Percentiles rank a stretch among this genome's conserved stretches.
Conservation (phyloP, 148 eudicot genomes). For the Limonium bicolor region DNA sequence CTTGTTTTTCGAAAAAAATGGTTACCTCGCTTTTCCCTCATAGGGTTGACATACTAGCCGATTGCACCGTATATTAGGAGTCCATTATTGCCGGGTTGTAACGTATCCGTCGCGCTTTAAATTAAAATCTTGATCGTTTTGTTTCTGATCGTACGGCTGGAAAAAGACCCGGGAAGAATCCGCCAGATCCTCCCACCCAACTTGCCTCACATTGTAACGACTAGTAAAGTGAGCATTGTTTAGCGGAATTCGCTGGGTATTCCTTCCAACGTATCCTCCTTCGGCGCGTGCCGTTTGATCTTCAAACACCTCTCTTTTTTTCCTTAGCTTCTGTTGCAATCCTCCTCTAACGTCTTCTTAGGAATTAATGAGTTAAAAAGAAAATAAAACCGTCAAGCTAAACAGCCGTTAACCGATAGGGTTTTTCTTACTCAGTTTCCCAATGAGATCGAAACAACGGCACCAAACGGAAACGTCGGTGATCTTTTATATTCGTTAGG, state of each 20-base stretch:
- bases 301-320: slow-evolving; percentile 45
- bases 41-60: too few species aligned
- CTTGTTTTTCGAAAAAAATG: too few species aligned
- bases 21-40: too few species aligned
- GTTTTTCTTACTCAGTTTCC: too few species aligned
- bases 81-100: too few species aligned
- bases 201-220: slow-evolving; percentile 8
- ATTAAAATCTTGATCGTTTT: background rate
- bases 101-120: too few species aligned
- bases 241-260: too few species aligned
- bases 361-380: background rate
- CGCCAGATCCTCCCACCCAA: background rate
- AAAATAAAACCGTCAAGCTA: slow-evolving; percentile 14
- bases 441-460: too few species aligned
- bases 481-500: slow-evolving; percentile 48
- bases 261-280: too few species aligned
- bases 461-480: slow-evolving; percentile 45
- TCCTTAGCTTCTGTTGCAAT: too few species aligned
- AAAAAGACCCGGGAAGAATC: slow-evolving; percentile 11
- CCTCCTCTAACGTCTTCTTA: slow-evolving; percentile 11
- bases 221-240: too few species aligned
- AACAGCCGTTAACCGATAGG: slow-evolving; percentile 19
- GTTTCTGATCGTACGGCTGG: background rate
- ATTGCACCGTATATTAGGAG: too few species aligned
- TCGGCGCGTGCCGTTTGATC: slow-evolving; percentile 53